Percentiles rank a stretch among this genome's conserved stretches.
Evolutionary conservation across 805 yeast genomes (phyloP).

Genomic region (Kluyveromyces wickerhamii): DNA sequence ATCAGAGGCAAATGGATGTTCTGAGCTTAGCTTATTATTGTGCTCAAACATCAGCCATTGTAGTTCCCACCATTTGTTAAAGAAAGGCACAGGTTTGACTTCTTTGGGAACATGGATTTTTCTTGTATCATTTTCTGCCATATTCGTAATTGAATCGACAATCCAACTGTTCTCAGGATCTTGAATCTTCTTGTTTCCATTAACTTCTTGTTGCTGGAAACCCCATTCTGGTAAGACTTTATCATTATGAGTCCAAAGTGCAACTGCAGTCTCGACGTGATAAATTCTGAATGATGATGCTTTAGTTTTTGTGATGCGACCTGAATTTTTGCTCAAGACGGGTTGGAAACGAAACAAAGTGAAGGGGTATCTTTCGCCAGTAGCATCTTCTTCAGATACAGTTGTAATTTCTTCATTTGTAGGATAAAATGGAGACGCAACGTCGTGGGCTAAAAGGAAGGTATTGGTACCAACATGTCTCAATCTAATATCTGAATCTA

Average conservation of each 20-base stretch:
- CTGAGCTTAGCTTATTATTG: slow-evolving; percentile 76
- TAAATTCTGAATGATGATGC: slow-evolving; percentile 60
- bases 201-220: slow-evolving; percentile 81
- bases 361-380: slow-evolving; percentile 50
- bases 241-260: slow-evolving; percentile 89
- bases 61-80: slow-evolving; percentile 81
- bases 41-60: slow-evolving; percentile 87
- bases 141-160: slow-evolving; percentile 58
- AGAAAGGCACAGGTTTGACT: slow-evolving; percentile 59
- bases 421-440: slow-evolving; percentile 86
- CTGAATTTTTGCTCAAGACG: slow-evolving; percentile 42
- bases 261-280: slow-evolving; percentile 83
- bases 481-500: slow-evolving; percentile 71
- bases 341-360: slow-evolving; percentile 73
- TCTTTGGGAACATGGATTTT: slow-evolving; percentile 55
- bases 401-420: slow-evolving; percentile 93
- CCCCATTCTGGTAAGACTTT: slow-evolving; percentile 92
- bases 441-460: slow-evolving; percentile 81
- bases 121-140: slow-evolving; percentile 49
- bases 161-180: slow-evolving; percentile 69
- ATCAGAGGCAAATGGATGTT: slow-evolving; percentile 92
- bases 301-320: slow-evolving; percentile 50
- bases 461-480: slow-evolving; percentile 78
- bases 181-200: slow-evolving; percentile 78
- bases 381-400: slow-evolving; percentile 51